Conservation (phyloP, 1,284 basidiomycete species). For the Puccinia horiana region DNA sequence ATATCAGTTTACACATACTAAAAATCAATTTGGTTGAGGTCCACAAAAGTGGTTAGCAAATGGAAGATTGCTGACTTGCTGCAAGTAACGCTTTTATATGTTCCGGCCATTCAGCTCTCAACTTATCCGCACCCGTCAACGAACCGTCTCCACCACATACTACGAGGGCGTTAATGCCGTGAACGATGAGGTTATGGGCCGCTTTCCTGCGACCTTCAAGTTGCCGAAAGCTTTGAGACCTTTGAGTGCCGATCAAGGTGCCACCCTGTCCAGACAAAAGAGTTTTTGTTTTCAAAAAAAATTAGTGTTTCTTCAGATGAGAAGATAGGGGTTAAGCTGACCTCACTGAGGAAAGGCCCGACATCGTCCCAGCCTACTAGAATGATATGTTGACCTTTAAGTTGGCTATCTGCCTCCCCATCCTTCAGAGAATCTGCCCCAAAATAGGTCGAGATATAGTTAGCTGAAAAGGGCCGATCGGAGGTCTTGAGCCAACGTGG, state of each 20-base stretch:
- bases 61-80: slow-evolving; percentile 61
- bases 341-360: slow-evolving; percentile 87
- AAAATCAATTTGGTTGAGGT: no score
- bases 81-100: slow-evolving; percentile 71
- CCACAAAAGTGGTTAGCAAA: no score
- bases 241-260: slow-evolving; percentile 91
- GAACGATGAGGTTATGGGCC: slow-evolving; percentile 85
- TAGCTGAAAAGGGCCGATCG: slow-evolving; percentile 57
- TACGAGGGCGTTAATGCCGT: slow-evolving; percentile 93
- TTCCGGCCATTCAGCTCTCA: slow-evolving; percentile 88
- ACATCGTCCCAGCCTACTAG: slow-evolving; percentile 98
- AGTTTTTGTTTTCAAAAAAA: neutral
- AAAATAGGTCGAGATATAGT: slow-evolving; percentile 75
- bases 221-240: slow-evolving; percentile 83
- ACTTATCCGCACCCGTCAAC: slow-evolving; percentile 90
- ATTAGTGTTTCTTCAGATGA: neutral
- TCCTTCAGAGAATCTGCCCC: slow-evolving; percentile 85
- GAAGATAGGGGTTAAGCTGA: slow-evolving; percentile 58
- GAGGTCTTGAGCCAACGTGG: slow-evolving; percentile 50
- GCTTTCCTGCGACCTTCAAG: slow-evolving; percentile 81
- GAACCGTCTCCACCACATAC: slow-evolving; percentile 97
- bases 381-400: slow-evolving; percentile 91
- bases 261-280: slow-evolving; percentile 68
- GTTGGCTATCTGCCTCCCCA: slow-evolving; percentile 68
- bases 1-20: slow-evolving; percentile 23